A percentile compares a stretch with the other conserved stretches of the same genome.
These are phyloP conservation scores for Amanita inopinata DNA, from an alignment of 768 basidiomycete genomes.

Conservation along the genomic window DNA sequence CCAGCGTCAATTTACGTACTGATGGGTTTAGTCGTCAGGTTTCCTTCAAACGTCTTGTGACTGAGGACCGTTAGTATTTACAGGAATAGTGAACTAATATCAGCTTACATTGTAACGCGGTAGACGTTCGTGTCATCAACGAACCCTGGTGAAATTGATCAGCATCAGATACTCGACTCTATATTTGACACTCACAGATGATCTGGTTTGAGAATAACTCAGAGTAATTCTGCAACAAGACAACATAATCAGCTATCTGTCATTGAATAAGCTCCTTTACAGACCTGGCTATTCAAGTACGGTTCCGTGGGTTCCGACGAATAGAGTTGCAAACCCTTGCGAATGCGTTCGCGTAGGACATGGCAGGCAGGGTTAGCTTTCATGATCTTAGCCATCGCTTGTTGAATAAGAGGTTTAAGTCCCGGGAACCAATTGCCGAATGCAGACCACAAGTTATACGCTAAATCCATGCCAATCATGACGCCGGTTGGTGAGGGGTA, in stretches of 20 bases:
- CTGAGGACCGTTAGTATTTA: too few species aligned
- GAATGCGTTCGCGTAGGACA: constrained; percentile 95
- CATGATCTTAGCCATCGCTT: constrained; percentile 99
- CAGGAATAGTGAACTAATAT: too few species aligned
- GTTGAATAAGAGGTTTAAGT: constrained; percentile 94
- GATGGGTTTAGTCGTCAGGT: constrained; percentile 98
- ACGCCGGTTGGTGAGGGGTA: constrained; percentile 99
- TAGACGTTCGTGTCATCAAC: constrained; percentile 99
- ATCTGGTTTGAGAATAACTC: constrained; percentile 98
- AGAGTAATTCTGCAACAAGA: constrained; percentile 87
- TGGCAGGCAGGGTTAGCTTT: constrained; percentile 98
- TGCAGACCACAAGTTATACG: constrained; percentile 97
- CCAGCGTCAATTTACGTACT: constrained; percentile 36
- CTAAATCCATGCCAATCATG: constrained; percentile 97
- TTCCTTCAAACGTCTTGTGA: constrained; percentile 99
- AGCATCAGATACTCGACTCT: constrained; percentile 4
- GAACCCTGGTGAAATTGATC: constrained; percentile 52
- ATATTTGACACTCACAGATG: constrained; percentile 48
- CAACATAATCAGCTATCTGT: too few species aligned
- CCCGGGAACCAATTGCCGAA: constrained; percentile 99
- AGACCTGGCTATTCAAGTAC: constrained; percentile 94
- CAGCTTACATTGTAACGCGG: constrained; percentile 75
- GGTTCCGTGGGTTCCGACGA: constrained; percentile 99
- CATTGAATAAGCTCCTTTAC: too few species aligned
- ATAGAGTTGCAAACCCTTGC: constrained; percentile 96